Percentiles rank a stretch among this genome's conserved stretches.
These are phyloP conservation scores for Pisolithus thermaeus DNA, from an alignment of 1,284 basidiomycete species.

Conservation along the genomic window DNA sequence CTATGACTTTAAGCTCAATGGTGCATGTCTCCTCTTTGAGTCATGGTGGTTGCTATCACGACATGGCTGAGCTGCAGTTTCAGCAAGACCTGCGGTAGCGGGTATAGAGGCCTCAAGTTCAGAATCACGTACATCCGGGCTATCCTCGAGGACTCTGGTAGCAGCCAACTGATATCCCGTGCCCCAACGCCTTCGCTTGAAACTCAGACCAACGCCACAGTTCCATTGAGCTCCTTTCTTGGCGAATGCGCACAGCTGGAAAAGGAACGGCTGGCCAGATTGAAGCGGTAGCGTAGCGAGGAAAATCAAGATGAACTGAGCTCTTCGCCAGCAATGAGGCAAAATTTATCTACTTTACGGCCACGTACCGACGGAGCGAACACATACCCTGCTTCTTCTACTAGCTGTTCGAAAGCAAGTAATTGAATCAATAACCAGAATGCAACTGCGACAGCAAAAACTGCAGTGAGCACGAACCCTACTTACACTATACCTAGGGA, in stretches of 20 bases:
- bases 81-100: constrained; percentile 34
- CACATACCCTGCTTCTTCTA: constrained; percentile 20
- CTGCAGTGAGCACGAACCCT: constrained; percentile 8
- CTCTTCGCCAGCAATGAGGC: constrained; percentile 46
- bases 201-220: not conserved
- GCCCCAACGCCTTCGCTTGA: constrained; percentile 3
- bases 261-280: constrained; percentile 56
- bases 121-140: constrained; percentile 6
- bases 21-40: not conserved
- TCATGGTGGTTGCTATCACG: constrained; percentile 8
- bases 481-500: constrained; percentile 49
- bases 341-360: constrained; percentile 35
- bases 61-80: constrained; percentile 31
- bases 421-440: constrained; percentile 4
- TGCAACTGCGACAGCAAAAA: not conserved
- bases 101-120: constrained; percentile 32
- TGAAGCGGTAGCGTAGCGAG: constrained; percentile 44
- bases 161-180: too few species aligned
- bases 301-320: constrained; percentile 26
- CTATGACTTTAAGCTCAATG: constrained; percentile 41
- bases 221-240: constrained; percentile 33
- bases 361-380: constrained; percentile 21
- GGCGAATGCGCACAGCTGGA: constrained; percentile 64
- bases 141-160: constrained; percentile 1
- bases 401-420: constrained; percentile 11